phyloP scores from a whole-genome alignment of 345 rosid genomes.

The Limnanthes douglasii region DNA sequence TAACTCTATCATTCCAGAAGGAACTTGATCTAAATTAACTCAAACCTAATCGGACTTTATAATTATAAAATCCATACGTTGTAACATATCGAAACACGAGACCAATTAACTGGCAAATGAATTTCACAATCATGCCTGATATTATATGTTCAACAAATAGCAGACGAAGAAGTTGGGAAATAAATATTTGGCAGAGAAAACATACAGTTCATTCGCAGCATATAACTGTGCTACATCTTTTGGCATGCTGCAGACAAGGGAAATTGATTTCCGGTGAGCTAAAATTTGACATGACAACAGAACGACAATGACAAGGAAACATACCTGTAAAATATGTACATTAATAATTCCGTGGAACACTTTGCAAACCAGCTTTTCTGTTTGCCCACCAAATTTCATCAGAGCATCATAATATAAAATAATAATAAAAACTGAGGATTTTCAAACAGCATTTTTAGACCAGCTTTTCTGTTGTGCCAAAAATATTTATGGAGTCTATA shows the following conservation, averaged over 20 bases:
- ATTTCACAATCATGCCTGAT: not conserved
- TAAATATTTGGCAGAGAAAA: slow-evolving; percentile 6
- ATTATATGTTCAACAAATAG: too few relatives aligned
- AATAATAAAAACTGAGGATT: not conserved
- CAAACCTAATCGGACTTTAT: too few relatives aligned
- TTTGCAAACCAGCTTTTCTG: too few relatives aligned
- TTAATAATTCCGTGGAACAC: slow-evolving; percentile 59
- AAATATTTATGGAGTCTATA: too few relatives aligned
- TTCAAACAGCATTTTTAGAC: too few relatives aligned
- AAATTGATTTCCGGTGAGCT: not conserved
- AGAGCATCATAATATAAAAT: slow-evolving; percentile 3
- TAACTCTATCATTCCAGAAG: too few relatives aligned
- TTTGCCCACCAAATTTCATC: slow-evolving; percentile 59
- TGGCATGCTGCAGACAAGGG: slow-evolving; percentile 64
- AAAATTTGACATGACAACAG: not conserved
- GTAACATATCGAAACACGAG: too few relatives aligned
- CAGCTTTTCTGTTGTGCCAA: not conserved
- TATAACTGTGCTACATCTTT: slow-evolving; percentile 87
- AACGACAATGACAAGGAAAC: not conserved
- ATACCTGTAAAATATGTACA: slow-evolving; percentile 88
- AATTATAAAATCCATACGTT: too few relatives aligned
- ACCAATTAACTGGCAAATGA: not conserved
- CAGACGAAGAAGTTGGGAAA: not conserved
- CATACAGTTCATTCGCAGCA: slow-evolving; percentile 97
- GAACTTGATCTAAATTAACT: too few relatives aligned